Evolutionary conservation across 2,329 filamentous ascomycete genomes (phyloP).

Genomic region (Periconia sp.): DNA sequence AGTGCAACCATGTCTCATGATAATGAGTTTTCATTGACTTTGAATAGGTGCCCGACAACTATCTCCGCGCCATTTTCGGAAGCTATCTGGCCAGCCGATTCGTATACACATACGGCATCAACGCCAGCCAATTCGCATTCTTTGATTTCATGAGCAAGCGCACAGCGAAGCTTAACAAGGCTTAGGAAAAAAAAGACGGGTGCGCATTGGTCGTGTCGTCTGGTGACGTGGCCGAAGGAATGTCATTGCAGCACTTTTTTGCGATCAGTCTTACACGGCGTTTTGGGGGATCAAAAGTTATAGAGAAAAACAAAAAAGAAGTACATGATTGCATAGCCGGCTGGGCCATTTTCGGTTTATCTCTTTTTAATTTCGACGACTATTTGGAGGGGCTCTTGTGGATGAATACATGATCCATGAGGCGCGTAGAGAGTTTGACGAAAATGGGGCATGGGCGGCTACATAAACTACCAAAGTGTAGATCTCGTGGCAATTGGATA

Average conservation of each 20-base stretch:
- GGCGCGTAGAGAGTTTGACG: neutral
- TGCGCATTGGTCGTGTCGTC: neutral
- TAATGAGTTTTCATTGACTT: constrained; percentile 17
- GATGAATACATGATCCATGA: neutral
- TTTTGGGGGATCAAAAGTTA: constrained; percentile 2
- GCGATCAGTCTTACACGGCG: neutral
- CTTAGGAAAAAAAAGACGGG: constrained; percentile 4
- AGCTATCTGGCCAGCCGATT: constrained; percentile 94
- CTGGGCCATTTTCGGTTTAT: neutral
- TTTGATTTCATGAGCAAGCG: constrained; percentile 76
- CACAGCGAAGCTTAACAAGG: constrained; percentile 42
- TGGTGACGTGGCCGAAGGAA: neutral
- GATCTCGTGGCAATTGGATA: neutral
- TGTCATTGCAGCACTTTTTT: neutral
- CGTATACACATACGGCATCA: constrained; percentile 92
- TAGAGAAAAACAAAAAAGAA: constrained; percentile 5
- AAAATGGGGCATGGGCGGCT: neutral
- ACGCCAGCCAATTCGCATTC: constrained; percentile 94
- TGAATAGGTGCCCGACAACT: constrained; percentile 76
- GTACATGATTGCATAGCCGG: neutral
- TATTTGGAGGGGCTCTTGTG: too few relatives aligned
- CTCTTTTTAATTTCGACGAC: too few relatives aligned
- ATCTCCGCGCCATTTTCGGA: constrained; percentile 93
- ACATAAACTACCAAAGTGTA: neutral
- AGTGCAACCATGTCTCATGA: constrained; percentile 30